Evolutionary conservation across 2,329 filamentous ascomycete species (phyloP), one percentile per base, ranked within the genome.

Genomic region (Trichocomaceae sp.): DNA sequence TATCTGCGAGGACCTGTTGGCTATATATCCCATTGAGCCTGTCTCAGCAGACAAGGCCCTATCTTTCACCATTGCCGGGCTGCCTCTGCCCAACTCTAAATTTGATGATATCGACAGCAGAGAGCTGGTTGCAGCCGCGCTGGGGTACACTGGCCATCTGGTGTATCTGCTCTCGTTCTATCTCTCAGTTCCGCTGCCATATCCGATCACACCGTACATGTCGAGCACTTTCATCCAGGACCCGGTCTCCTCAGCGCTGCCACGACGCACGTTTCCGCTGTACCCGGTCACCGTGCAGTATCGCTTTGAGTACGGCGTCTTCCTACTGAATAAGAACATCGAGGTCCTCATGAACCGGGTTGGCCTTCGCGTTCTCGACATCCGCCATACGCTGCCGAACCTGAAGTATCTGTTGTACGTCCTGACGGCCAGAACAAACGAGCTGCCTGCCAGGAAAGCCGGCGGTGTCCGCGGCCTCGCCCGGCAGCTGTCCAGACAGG

Each of bases 321-420:
- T 97, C 64, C 76, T 97, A n/a, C 79, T 99, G 13, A 97, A 97
- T 75, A 96, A 97, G 72, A 78, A 97, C 66, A 91, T 99, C 54
- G 91, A 97, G 62, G 77, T 84, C 47, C 67, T 87, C 10, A 75
- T 83, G 62, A 80, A 78, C 57, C 73, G 76, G 1, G 84, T 90
- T 60, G 86, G 86, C 0, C 75, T 96, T 12, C 84, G 86, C 47
- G 85, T 95, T 1, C 80, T 96, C 59, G 93, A 99, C 65, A 90
- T 96, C 17, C 82, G 93, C 4, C 90, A 97, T 62, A 95, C 92
- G 0, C 75, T 97, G 6, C 90, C 92, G 1, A 99, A 99, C 66
- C 76, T 99, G 9, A 95, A 96, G 69, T 96, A 96, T 63, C 75
- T 97, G 15, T 76, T 97, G 1, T 96, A 95, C 63, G 86, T 97